Evolutionary conservation across 345 rosid species (phyloP).

Genomic region (Brassica juncea): DNA sequence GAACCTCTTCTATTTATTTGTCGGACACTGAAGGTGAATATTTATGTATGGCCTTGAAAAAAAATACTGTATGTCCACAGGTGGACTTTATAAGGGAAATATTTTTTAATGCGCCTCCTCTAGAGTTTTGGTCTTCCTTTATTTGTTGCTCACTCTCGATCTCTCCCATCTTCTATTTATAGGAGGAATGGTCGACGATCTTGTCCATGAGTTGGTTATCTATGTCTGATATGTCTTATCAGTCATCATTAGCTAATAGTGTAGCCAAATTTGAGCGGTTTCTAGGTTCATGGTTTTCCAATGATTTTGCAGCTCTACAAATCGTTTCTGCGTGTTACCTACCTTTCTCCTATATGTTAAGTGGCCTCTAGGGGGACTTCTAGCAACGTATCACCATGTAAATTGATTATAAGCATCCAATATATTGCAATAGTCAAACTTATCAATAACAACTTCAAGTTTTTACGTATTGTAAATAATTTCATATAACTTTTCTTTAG

Average conservation of each 20-base stretch:
- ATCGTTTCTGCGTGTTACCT: not conserved
- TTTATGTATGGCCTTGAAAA: too few species aligned
- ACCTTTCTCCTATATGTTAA: not conserved
- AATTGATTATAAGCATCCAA: not conserved
- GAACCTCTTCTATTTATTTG: too few species aligned
- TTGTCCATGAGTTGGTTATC: not conserved
- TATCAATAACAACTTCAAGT: not conserved
- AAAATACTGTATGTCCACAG: too few species aligned
- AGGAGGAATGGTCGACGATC: not conserved
- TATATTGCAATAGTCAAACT: not conserved
- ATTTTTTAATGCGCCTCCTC: too few species aligned
- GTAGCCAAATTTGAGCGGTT: not conserved
- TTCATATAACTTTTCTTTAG: not conserved
- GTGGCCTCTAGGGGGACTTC: not conserved
- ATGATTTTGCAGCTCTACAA: not conserved
- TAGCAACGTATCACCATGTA: not conserved
- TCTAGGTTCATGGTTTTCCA: not conserved
- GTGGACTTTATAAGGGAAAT: too few species aligned
- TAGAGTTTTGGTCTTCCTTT: too few species aligned
- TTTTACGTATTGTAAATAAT: not conserved
- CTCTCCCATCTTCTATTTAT: too few species aligned
- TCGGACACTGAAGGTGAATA: too few species aligned
- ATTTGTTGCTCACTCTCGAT: too few species aligned
- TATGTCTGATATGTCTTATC: not conserved
- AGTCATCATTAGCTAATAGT: not conserved